Base-by-base conservation (phyloP, 257 asterid genomes). In the Sherardia arvensis region DNA sequence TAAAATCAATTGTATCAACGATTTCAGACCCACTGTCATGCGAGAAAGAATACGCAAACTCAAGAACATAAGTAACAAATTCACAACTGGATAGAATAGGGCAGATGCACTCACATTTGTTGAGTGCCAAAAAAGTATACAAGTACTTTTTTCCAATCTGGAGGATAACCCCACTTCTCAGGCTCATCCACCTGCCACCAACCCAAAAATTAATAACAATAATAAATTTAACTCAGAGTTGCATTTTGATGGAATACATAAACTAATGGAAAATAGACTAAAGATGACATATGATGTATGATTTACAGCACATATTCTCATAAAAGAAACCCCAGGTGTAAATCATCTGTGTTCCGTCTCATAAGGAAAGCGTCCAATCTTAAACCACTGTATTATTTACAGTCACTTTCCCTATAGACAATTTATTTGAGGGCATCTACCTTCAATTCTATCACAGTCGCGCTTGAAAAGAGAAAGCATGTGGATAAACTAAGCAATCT, bases 151-250 rank as follows among this genome's bases (percentile, higher is more conserved):
- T 82, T 91, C 83, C 68, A 63, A 72, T 86, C 98, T 71, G 77
- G 71, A 12, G 88, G 64, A 74, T 84, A 85, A 54, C 95, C 92
- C 95, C 95, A 91, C 75, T 84, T 83, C 76, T 79, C 85, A 45
- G 98, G 90, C 71, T 86, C 94, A 54, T 90, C 88, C 67, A 91
- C 95, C 98, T 91, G 90, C 64, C 75, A 81, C 38, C 64, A 69
- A 64, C 59, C 73, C 63, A 25, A 54, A 69, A 67, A 1, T 7
- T 0, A 36, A 49, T 17, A 67, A 23, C n/a, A n/a, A n/a, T n/a
- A n/a, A n/a, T n/a, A n/a, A n/a, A n/a, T n/a, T 38, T 55, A 71
- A 48, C 26, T 38, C 40, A 40, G 55, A n/a, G 65, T 56, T 36
- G 51, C 8, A 53, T 54, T 5, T 40, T 33, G 22, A 8, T 8